A percentile compares a stretch with the other conserved stretches of the same genome.
Conservation (phyloP, 1,284 basidiomycete species). For the Trichosporon sp. region DNA sequence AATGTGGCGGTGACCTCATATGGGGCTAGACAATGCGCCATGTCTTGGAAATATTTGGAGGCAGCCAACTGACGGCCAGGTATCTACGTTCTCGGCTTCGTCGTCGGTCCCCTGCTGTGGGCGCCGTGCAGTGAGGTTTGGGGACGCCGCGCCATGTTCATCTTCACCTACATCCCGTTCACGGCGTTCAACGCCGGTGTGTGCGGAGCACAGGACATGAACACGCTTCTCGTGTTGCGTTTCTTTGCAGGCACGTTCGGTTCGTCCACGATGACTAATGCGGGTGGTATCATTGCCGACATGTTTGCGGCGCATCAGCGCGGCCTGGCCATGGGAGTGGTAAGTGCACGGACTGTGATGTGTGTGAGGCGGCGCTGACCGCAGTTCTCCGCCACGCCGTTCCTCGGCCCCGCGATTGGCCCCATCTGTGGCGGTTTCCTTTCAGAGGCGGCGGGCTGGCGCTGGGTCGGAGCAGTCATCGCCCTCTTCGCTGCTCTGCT, state of each 20-base stretch:
- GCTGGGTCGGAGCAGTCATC: slow-evolving; percentile 62
- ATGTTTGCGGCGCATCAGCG: slow-evolving; percentile 45
- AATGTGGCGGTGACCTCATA: too few species aligned
- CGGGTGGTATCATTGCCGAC: slow-evolving; percentile 49
- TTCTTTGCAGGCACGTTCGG: slow-evolving; percentile 49
- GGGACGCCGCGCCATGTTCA: slow-evolving; percentile 44
- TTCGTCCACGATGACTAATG: slow-evolving; percentile 48
- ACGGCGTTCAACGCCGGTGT: slow-evolving; percentile 49
- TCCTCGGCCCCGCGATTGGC: slow-evolving; percentile 39
- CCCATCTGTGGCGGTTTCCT: slow-evolving; percentile 41
- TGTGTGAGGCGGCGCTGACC: background rate
- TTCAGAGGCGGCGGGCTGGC: slow-evolving; percentile 38
- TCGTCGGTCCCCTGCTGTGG: slow-evolving; percentile 26
- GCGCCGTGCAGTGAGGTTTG: slow-evolving; percentile 35
- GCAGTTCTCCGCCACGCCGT: slow-evolving; percentile 49
- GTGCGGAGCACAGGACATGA: slow-evolving; percentile 45
- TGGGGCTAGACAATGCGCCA: too few species aligned
- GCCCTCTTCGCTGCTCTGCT: slow-evolving; percentile 50
- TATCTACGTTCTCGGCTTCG: slow-evolving; percentile 19
- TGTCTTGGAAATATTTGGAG: too few species aligned
- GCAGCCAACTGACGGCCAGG: slow-evolving; percentile 2
- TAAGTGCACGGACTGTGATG: background rate
- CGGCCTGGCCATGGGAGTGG: slow-evolving; percentile 50
- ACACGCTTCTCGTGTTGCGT: slow-evolving; percentile 48
- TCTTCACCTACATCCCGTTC: slow-evolving; percentile 46